Evolutionary conservation across 2,329 filamentous ascomycete genomes (phyloP).

Genomic region (Colletotrichum abscissum): DNA sequence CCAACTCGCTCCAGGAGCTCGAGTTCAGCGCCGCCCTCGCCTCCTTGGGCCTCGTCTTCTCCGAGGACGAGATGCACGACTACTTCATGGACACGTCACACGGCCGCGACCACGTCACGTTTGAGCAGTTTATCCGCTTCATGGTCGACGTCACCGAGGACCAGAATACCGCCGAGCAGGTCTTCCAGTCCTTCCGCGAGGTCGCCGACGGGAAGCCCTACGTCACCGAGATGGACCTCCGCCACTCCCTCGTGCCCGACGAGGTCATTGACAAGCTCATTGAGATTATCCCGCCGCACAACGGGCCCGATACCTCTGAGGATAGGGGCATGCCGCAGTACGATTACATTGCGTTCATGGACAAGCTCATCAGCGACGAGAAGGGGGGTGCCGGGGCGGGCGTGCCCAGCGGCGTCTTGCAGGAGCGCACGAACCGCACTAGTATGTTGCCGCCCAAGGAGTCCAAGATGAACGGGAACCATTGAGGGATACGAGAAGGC

Average conservation of each 20-base stretch:
- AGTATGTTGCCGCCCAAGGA: constrained; percentile 47
- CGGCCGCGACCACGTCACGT: constrained; percentile 84
- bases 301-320: constrained; percentile 85
- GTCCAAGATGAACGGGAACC: constrained; percentile 48
- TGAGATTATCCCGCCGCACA: constrained; percentile 85
- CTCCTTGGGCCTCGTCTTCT: constrained; percentile 94
- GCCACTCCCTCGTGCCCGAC: constrained; percentile 94
- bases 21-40: constrained; percentile 97
- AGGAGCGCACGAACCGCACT: constrained; percentile 48
- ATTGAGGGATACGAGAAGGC: constrained; percentile 20
- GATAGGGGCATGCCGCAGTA: constrained; percentile 89
- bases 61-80: constrained; percentile 97
- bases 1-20: constrained; percentile 89
- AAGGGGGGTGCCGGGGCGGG: constrained; percentile 40
- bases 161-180: constrained; percentile 98
- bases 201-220: constrained; percentile 99
- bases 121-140: constrained; percentile 99
- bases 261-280: constrained; percentile 95
- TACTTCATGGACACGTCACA: constrained; percentile 91
- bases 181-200: constrained; percentile 97
- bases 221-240: constrained; percentile 95
- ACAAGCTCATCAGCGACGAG: constrained; percentile 74
- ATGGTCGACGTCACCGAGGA: constrained; percentile 99
- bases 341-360: constrained; percentile 98
- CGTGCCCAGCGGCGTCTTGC: constrained; percentile 44